Evolutionary conservation across 192 early-diverging fungal species (phyloP).

Genomic region (Coemansia sp.): DNA sequence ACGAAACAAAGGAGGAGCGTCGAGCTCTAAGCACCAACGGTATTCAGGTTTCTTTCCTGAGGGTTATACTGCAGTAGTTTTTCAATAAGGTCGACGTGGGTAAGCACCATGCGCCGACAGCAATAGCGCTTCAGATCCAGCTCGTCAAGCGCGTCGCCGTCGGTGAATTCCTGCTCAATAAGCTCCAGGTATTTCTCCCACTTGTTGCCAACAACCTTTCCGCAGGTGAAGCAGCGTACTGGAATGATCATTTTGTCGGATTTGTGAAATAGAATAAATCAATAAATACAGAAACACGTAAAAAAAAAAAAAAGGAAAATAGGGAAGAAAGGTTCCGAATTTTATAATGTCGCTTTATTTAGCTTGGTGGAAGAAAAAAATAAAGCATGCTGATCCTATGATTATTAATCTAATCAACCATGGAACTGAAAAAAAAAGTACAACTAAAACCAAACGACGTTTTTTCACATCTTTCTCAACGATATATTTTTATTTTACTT

Average conservation of each 20-base stretch:
- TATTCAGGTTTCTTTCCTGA: conserved; percentile 15
- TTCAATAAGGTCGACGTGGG: conserved; percentile 97
- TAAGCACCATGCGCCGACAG: conserved; percentile 97
- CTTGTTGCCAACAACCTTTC: conserved; percentile 97
- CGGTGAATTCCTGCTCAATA: conserved; percentile 63
- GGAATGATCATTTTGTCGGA: conserved; percentile 91
- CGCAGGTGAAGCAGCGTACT: conserved; percentile 97
- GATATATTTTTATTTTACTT: conserved; percentile 4
- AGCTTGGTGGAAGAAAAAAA: background rate
- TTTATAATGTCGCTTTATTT: background rate
- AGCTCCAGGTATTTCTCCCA: conserved; percentile 90
- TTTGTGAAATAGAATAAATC: conserved; percentile 7
- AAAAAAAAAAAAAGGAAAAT: conserved; percentile 6
- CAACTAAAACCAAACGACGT: background rate
- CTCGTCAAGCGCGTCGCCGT: conserved; percentile 72
- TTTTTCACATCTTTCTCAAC: background rate
- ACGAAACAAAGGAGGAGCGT: background rate
- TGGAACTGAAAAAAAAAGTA: too few relatives aligned
- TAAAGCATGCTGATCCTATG: background rate
- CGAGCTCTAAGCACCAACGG: background rate
- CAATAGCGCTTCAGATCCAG: conserved; percentile 88
- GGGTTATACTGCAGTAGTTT: conserved; percentile 94
- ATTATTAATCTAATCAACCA: background rate
- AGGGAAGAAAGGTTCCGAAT: background rate
- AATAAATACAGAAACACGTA: background rate